Evolutionary conservation across 352 stramenopile genomes (phyloP).

Genomic region (Phytopythium helicoides): DNA sequence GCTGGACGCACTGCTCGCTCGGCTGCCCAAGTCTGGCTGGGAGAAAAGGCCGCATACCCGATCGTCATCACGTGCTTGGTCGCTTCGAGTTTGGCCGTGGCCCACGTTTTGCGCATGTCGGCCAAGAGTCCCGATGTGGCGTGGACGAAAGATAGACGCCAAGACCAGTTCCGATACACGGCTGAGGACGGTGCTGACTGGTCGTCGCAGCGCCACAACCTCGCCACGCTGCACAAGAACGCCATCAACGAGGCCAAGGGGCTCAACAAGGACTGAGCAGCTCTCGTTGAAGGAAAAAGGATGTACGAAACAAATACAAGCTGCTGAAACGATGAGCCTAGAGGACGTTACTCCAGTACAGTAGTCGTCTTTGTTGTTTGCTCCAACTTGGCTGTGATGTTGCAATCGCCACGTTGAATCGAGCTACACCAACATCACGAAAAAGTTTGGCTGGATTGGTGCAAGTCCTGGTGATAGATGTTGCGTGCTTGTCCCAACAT

Average conservation of each 20-base stretch:
- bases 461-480: too few relatives aligned
- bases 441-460: too few relatives aligned
- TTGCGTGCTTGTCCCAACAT: too few relatives aligned
- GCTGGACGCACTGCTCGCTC: constrained; percentile 43
- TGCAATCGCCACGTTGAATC: too few relatives aligned
- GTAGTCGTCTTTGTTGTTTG: too few relatives aligned
- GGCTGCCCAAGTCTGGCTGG: constrained; percentile 67
- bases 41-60: constrained; percentile 75
- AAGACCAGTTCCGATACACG: constrained; percentile 73
- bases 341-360: too few relatives aligned
- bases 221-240: constrained; percentile 75
- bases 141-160: constrained; percentile 77
- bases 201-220: constrained; percentile 70
- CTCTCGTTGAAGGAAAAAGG: too few relatives aligned
- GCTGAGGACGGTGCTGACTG: constrained; percentile 55
- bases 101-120: constrained; percentile 71
- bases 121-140: constrained; percentile 67
- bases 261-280: constrained; percentile 37
- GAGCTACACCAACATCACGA: too few relatives aligned
- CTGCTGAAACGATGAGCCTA: too few relatives aligned
- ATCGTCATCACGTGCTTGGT: constrained; percentile 68
- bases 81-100: constrained; percentile 57
- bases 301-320: too few relatives aligned
- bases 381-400: too few relatives aligned
- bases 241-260: constrained; percentile 79